Evolutionary conservation across 2,329 filamentous ascomycete genomes (phyloP).

Genomic region (Tetracladium maxilliforme): DNA sequence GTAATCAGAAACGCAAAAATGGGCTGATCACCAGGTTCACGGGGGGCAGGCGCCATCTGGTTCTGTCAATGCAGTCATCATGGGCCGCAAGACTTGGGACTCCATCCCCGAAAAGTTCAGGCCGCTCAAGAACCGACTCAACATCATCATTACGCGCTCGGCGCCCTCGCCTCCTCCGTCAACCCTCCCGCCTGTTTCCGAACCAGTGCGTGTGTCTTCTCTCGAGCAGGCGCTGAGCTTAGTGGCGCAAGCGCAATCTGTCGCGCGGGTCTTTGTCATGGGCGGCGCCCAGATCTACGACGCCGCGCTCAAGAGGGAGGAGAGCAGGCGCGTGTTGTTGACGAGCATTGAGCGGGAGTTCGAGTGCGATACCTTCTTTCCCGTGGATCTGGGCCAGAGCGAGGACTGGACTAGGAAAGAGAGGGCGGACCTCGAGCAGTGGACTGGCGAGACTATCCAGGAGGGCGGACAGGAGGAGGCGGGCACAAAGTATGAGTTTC

Average conservation of each 20-base stretch:
- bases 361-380: constrained; percentile 65
- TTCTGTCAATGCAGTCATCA: constrained; percentile 62
- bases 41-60: constrained; percentile 15
- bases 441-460: constrained; percentile 49
- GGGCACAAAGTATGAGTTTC: constrained; percentile 52
- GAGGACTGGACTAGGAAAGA: constrained; percentile 36
- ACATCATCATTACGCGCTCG: constrained; percentile 62
- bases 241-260: no score
- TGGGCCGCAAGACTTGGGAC: constrained; percentile 97
- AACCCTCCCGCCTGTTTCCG: constrained; percentile 6
- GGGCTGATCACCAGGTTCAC: constrained; percentile 2
- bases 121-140: constrained; percentile 66
- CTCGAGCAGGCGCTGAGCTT: constrained; percentile 42
- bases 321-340: constrained; percentile 49
- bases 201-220: constrained; percentile 42
- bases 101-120: constrained; percentile 68
- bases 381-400: constrained; percentile 33
- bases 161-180: constrained; percentile 11
- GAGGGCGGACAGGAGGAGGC: constrained; percentile 45
- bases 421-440: constrained; percentile 39
- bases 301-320: constrained; percentile 44
- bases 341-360: constrained; percentile 56
- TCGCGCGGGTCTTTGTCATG: constrained; percentile 61
- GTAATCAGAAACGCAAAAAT: constrained; percentile 3
- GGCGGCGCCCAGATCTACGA: constrained; percentile 80